Evolutionary conservation across 2,329 filamentous ascomycete species (phyloP), one percentile per base, ranked within the genome.

Genomic region (Penicillium sp.): DNA sequence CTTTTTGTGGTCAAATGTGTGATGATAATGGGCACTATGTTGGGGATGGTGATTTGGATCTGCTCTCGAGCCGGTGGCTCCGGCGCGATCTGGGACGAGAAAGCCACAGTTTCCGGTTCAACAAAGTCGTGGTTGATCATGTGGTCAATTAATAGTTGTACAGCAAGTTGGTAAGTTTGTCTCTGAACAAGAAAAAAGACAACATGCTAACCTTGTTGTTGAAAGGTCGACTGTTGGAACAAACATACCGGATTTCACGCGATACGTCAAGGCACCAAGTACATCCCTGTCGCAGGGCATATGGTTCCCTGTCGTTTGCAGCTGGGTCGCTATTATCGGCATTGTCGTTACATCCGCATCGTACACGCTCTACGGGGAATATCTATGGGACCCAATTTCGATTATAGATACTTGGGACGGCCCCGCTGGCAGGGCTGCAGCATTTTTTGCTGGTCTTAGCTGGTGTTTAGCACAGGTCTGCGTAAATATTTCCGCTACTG

Each of bases 321-420:
- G 47, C 47, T 50, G 47, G 46, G 46, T 47, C n/a, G 23, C 46
- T 12, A 20, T 47, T 28, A 47, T 47, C 3, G 24, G 46, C 23
- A 47, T 47, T 24, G 46, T 47, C 5, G 46, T 47, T 12, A 47
- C 46, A 30, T 47, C 46, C 12, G 46, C 46, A 30, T 47, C 46
- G 20, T 26, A n/a, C 46, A 47, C 46, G 16, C 21, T 26, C 23
- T 47, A 47, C 23, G 24, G 46, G 11, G 3, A 47, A 20, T 21
- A 26, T 4, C 46, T 47, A 14, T 47, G 24, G 46, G 46, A 47
- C 46, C 46, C 46, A 9, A 47, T 47, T 3, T 47, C 46, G 3
- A 47, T 47, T n/a, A 47, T 47, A 47, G 46, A 47, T 47, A 47
- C 23, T 16, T 47, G 24, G 46, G 46, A 47, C 23, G 46, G 46